Base-by-base conservation (phyloP, 2,329 filamentous ascomycete species). In the Hortaea sp. region DNA sequence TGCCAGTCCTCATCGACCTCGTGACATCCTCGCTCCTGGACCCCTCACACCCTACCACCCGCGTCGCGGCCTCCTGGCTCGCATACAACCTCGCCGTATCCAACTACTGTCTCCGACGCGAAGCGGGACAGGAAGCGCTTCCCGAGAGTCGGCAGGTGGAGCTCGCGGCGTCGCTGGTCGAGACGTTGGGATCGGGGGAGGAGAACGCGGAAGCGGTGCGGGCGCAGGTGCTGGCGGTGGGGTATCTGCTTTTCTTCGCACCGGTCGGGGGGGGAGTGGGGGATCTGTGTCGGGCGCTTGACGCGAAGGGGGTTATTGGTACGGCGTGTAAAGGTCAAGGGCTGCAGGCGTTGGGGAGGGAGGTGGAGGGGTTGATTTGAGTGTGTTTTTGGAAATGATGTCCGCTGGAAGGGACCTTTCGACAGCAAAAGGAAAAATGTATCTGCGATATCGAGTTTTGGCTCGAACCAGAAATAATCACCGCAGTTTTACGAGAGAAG, bases 11-110 rank as follows among this genome's bases (percentile, higher is more conserved):
- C 29, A 79, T 85, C 1, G 72, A 77, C 49, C 73, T 95, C 10
- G 75, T 92, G 13, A 85, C 86, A 0, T 78, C 81, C 1, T 87
- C 83, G 51, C 81, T 97, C 28, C 74, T 95, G 0, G 88, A 95
- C 56, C 78, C 81, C 29, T 76, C 76, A 41, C 81, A 92, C 56
- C 74, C 74, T 40, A 88, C 81, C 45, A 77, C 90, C 2, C 80
- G 89, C 38, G 84, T 90, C 3, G 85, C 88, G 1, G 86, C 89
- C 0, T 81, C 89, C 0, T 87, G 84, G 1, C 73, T 97, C 2
- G 77, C 89, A 0, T 92, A 88, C 70, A 95, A 97, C 55, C 66
- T 97, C 0, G 77, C 86, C 0, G 71, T 81, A 0, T 76, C 81
- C 2, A 85, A 88, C 57, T 83, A 84, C 56, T 78, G 77, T 41